Evolutionary conservation across 2,329 filamentous ascomycete species (phyloP).

Genomic region (Fusarium mangiferae): DNA sequence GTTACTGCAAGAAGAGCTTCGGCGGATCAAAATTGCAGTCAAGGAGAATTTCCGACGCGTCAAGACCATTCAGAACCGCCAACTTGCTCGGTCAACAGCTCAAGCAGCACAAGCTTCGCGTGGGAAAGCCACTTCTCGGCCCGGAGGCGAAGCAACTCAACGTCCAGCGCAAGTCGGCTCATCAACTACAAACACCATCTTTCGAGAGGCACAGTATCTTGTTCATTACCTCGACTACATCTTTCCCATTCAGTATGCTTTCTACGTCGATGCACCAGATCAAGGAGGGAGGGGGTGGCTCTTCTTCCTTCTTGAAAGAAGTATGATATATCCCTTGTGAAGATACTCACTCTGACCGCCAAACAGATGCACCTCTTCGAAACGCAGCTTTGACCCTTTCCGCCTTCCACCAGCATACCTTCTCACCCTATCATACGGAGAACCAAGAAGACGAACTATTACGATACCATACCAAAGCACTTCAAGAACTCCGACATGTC

Average conservation of each 20-base stretch:
- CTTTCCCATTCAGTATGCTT: conserved; percentile 43
- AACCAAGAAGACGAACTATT: conserved; percentile 36
- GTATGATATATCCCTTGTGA: background rate
- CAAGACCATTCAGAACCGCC: conserved; percentile 15
- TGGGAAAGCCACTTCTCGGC: background rate
- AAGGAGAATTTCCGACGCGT: conserved; percentile 39
- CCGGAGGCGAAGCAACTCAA: background rate
- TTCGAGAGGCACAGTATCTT: conserved; percentile 43
- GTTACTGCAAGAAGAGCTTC: conserved; percentile 44
- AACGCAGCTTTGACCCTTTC: conserved; percentile 43
- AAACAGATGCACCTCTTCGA: conserved; percentile 33
- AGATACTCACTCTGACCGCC: background rate
- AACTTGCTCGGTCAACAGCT: background rate
- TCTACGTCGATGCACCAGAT: conserved; percentile 40
- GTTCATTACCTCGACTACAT: conserved; percentile 46
- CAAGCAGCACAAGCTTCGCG: background rate
- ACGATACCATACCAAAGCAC: conserved; percentile 41
- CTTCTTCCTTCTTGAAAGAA: conserved; percentile 31
- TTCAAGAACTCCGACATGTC: conserved; percentile 39
- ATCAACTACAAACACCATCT: conserved; percentile 6
- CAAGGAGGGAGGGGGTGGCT: conserved; percentile 44
- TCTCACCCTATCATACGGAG: conserved; percentile 26
- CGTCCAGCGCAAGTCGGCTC: background rate
- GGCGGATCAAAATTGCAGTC: conserved; percentile 38
- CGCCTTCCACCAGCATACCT: conserved; percentile 42